These are phyloP conservation scores for Lotmaria passim DNA, from an alignment of 208 protist genomes.

Conservation along the genomic window DNA sequence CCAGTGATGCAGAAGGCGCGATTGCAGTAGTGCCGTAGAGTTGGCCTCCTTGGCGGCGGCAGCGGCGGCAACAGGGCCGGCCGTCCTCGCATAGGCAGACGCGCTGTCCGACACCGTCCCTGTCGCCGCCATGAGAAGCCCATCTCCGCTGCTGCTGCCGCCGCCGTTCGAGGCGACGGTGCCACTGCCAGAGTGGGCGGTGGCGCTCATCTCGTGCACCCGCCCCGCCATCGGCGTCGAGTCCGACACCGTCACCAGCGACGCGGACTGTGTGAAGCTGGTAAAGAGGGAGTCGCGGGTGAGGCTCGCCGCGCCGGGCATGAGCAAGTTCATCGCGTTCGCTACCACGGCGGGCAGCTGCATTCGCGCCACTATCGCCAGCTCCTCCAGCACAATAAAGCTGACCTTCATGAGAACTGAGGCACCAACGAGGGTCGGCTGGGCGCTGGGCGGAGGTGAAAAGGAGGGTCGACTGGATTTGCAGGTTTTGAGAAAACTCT, in stretches of 20 bases:
- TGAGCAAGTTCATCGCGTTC: conserved; percentile 5
- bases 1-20: neutral
- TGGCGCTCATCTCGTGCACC: neutral
- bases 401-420: conserved; percentile 3
- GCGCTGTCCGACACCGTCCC: no score
- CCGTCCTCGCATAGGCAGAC: neutral
- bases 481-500: neutral
- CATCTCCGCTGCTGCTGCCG: neutral
- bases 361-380: conserved; percentile 1
- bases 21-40: neutral
- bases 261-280: conserved; percentile 3
- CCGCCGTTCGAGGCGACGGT: no score
- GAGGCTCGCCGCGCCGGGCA: conserved; percentile 1
- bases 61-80: neutral
- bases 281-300: neutral
- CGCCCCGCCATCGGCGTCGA: conserved; percentile 8
- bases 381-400: conserved; percentile 2
- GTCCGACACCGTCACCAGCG: neutral
- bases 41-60: neutral
- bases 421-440: neutral
- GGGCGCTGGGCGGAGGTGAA: neutral
- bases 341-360: neutral
- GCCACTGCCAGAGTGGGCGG: no score
- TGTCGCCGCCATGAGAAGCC: no score
- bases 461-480: neutral